phyloP scores from a whole-genome alignment of 257 asterid genomes.

The Thymus mandschuricus region DNA sequence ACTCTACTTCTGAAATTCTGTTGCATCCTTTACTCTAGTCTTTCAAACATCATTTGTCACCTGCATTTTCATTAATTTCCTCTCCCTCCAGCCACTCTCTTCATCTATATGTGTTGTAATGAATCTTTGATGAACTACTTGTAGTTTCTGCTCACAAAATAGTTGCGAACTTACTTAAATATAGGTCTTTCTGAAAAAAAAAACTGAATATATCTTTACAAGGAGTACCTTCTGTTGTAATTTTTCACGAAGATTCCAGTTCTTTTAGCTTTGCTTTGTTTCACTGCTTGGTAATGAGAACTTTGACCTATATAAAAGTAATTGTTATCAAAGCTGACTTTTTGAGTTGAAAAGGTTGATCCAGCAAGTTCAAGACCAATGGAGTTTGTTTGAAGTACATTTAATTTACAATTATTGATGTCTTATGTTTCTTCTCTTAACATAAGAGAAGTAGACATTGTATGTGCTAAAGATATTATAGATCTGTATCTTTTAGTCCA shows the following conservation, averaged over 20 bases:
- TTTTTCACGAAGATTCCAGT: no score
- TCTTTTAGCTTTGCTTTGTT: no score
- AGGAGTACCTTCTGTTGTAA: no score
- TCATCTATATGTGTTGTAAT: neutral
- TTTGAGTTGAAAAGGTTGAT: no score
- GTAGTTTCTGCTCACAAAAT: constrained; percentile 15
- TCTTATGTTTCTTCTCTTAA: no score
- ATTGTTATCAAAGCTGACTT: neutral
- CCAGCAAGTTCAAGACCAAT: no score
- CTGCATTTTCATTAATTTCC: neutral
- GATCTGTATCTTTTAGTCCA: no score
- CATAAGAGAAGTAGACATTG: no score
- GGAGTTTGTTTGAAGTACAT: no score
- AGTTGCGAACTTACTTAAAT: constrained; percentile 2
- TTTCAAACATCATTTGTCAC: neutral
- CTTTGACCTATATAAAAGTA: neutral
- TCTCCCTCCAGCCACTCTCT: neutral
- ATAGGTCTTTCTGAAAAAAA: constrained; percentile 17
- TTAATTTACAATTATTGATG: no score
- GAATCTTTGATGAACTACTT: constrained; percentile 1
- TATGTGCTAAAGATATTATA: no score
- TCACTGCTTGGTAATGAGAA: neutral
- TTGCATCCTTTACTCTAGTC: constrained; percentile 1
- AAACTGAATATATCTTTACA: neutral
- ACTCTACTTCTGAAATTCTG: neutral